A percentile compares a stretch with the other conserved stretches of the same genome.
Conservation (phyloP, 1,139 yeast species). For the Saccharomycopsis hybrid region DNA sequence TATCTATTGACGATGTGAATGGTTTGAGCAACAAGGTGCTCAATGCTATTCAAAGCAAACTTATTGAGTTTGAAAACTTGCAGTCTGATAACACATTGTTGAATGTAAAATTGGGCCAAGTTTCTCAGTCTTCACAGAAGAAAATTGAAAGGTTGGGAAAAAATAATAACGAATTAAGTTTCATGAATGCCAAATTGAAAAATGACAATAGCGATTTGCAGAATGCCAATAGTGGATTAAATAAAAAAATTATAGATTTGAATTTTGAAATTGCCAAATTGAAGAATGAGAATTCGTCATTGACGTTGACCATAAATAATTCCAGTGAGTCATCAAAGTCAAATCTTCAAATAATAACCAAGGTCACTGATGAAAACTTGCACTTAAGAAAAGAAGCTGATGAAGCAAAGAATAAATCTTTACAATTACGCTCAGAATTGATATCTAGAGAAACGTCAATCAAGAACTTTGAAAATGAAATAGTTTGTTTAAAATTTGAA, state of each 20-base stretch:
- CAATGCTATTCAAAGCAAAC: slow-evolving; percentile 32
- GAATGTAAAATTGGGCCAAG: slow-evolving; percentile 50
- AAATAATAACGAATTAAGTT: slow-evolving; percentile 25
- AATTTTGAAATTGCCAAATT: slow-evolving; percentile 28
- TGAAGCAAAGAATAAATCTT: no score
- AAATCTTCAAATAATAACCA: slow-evolving; percentile 10
- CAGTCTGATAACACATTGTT: slow-evolving; percentile 46
- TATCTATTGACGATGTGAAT: slow-evolving; percentile 5
- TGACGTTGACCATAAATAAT: slow-evolving; percentile 4
- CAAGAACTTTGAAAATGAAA: slow-evolving; percentile 25
- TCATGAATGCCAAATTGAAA: slow-evolving; percentile 24
- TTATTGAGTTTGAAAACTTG: slow-evolving; percentile 43
- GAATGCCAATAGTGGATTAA: slow-evolving; percentile 31
- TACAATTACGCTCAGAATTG: slow-evolving; percentile 26
- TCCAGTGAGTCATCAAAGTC: slow-evolving; percentile 3
- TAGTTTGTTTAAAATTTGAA: slow-evolving; percentile 25
- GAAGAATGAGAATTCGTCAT: slow-evolving; percentile 25
- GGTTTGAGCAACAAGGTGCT: slow-evolving; percentile 1
- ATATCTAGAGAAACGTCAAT: slow-evolving; percentile 23
- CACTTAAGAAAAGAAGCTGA: slow-evolving; percentile 29
- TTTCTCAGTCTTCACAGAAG: slow-evolving; percentile 34
- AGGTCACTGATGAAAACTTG: slow-evolving; percentile 12
- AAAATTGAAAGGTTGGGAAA: slow-evolving; percentile 30
- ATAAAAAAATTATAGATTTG: slow-evolving; percentile 33
- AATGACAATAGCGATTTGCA: slow-evolving; percentile 30